Conservation (phyloP, 768 basidiomycete species). For the Solioccasus polychromus region DNA sequence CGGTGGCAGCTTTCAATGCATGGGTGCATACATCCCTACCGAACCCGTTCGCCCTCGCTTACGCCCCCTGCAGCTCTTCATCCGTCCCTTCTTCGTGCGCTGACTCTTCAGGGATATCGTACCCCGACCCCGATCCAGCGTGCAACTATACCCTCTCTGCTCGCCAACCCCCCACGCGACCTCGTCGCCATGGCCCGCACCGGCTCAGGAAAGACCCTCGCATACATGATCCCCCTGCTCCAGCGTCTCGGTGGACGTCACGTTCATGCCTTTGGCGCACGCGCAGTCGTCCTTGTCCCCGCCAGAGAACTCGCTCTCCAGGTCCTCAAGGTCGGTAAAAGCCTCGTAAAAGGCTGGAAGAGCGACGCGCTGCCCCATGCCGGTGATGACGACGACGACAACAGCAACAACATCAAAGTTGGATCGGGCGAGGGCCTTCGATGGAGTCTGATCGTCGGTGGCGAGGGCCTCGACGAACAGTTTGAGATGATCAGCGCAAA, state of each 20-base stretch:
- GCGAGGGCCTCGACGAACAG: slow-evolving; percentile 93
- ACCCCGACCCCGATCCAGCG: slow-evolving; percentile 97
- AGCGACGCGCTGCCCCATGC: slow-evolving; percentile 62
- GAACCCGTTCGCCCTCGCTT: neutral
- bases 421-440: slow-evolving; percentile 59
- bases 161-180: slow-evolving; percentile 82
- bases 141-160: slow-evolving; percentile 79
- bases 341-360: slow-evolving; percentile 82
- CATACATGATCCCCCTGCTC: slow-evolving; percentile 90
- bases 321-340: slow-evolving; percentile 91
- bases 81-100: slow-evolving; percentile 76
- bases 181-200: slow-evolving; percentile 98
- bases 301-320: slow-evolving; percentile 94
- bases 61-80: slow-evolving; percentile 62
- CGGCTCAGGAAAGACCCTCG: slow-evolving; percentile 95
- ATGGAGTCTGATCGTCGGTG: slow-evolving; percentile 95
- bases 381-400: slow-evolving; percentile 58
- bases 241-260: slow-evolving; percentile 84
- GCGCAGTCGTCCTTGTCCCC: slow-evolving; percentile 87
- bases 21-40: slow-evolving; percentile 61
- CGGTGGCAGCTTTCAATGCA: slow-evolving; percentile 94
- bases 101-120: slow-evolving; percentile 90
- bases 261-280: slow-evolving; percentile 73
- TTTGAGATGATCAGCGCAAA: slow-evolving; percentile 93
- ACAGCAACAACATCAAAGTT: slow-evolving; percentile 45